Evolutionary conservation across 352 stramenopile species (phyloP).

Genomic region (Saprolegnia parasitica): DNA sequence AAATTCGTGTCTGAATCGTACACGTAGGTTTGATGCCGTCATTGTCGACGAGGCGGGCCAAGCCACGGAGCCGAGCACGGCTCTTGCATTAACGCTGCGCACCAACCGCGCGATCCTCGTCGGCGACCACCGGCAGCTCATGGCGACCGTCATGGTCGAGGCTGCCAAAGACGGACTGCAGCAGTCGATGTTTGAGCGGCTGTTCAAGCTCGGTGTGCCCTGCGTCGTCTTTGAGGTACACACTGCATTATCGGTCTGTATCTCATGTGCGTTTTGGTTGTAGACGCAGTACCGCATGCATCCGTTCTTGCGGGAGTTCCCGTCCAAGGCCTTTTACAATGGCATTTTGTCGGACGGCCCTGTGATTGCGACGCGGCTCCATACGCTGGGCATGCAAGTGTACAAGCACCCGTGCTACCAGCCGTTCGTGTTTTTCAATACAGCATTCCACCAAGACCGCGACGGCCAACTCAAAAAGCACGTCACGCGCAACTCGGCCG

Average conservation of each 20-base stretch:
- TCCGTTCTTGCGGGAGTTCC: constrained; percentile 95
- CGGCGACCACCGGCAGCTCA: constrained; percentile 94
- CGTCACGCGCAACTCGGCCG: too few relatives aligned
- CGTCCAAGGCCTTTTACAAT: constrained; percentile 96
- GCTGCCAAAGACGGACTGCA: constrained; percentile 81
- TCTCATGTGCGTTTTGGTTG: too few relatives aligned
- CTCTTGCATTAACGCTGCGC: constrained; percentile 95
- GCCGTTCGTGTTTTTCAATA: constrained; percentile 81
- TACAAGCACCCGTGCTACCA: constrained; percentile 78
- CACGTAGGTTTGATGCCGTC: constrained; percentile 93
- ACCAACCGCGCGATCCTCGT: constrained; percentile 90
- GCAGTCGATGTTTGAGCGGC: constrained; percentile 92
- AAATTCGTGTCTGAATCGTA: too few relatives aligned
- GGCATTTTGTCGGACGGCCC: constrained; percentile 87
- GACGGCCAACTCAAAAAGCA: too few relatives aligned
- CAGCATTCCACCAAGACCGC: too few relatives aligned
- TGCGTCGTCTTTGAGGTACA: constrained; percentile 68
- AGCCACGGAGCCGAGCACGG: constrained; percentile 93
- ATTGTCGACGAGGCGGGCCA: constrained; percentile 98
- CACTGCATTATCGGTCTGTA: too few relatives aligned
- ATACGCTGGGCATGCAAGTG: constrained; percentile 48
- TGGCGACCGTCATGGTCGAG: constrained; percentile 89
- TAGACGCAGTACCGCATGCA: constrained; percentile 97
- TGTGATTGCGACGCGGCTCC: constrained; percentile 70
- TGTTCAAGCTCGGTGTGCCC: constrained; percentile 86